A percentile compares a stretch with the other conserved stretches of the same genome.
These are phyloP conservation scores for Solanum pinnatisectum DNA, from an alignment of 257 asterid species.

Conservation along the genomic window DNA sequence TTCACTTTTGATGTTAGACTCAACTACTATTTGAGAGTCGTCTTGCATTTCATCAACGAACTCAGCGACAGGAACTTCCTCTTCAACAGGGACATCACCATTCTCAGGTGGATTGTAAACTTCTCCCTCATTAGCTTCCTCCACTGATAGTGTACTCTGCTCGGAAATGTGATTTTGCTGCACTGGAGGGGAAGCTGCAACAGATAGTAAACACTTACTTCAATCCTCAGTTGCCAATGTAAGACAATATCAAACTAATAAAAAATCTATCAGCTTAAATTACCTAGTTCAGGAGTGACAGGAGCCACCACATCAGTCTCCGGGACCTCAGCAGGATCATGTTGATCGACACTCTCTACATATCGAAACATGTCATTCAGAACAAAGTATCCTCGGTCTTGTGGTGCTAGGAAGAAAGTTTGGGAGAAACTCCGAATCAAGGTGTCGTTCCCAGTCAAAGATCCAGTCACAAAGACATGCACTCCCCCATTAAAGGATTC, in stretches of 20 bases:
- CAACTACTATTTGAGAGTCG: neutral
- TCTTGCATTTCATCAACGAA: neutral
- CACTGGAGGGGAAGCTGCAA: conserved; percentile 38
- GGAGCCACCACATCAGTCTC: conserved; percentile 37
- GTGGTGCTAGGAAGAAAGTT: conserved; percentile 91
- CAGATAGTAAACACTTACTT: neutral
- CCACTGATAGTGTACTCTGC: conserved; percentile 19
- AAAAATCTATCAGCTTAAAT: neutral
- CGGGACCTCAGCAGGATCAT: conserved; percentile 9
- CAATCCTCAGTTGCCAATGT: neutral
- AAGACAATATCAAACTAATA: neutral
- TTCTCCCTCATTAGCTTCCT: conserved; percentile 1
- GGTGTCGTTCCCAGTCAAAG: conserved; percentile 43
- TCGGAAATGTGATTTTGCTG: conserved; percentile 46
- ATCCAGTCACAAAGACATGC: conserved; percentile 89
- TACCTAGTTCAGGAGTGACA: conserved; percentile 53
- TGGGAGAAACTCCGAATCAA: conserved; percentile 57
- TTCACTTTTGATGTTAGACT: conserved; percentile 9
- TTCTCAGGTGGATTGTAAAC: neutral
- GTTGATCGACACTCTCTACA: conserved; percentile 23
- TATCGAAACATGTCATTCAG: conserved; percentile 83
- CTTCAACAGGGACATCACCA: conserved; percentile 7
- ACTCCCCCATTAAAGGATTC: conserved; percentile 77
- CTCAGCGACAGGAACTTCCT: conserved; percentile 50
- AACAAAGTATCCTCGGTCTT: conserved; percentile 85